Conservation (phyloP, 2,329 filamentous ascomycete genomes). For the Colletotrichum higginsianum region DNA sequence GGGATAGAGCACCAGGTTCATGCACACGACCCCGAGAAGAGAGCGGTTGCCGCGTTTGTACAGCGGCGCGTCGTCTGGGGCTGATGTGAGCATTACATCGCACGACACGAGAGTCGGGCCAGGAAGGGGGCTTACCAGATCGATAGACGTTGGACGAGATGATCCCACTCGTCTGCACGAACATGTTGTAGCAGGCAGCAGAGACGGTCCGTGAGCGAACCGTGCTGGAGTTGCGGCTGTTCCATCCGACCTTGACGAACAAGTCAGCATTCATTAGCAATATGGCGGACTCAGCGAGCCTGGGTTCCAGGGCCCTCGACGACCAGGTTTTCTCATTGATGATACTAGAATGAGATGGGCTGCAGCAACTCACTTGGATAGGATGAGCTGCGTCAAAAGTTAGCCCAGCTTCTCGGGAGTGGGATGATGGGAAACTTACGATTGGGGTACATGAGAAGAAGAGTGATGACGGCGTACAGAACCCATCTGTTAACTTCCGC, state of each 20-base stretch:
- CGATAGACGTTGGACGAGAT: slow-evolving; percentile 59
- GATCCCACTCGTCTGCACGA: slow-evolving; percentile 59
- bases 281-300: background rate
- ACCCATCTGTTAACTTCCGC: slow-evolving; percentile 51
- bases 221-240: slow-evolving; percentile 70
- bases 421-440: slow-evolving; percentile 40
- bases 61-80: slow-evolving; percentile 57
- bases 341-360: background rate
- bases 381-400: slow-evolving; percentile 55
- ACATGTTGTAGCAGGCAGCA: slow-evolving; percentile 75
- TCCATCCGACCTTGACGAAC: slow-evolving; percentile 55
- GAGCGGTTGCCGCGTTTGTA: slow-evolving; percentile 70
- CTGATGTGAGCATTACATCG: slow-evolving; percentile 52
- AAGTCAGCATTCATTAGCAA: background rate
- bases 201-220: slow-evolving; percentile 75
- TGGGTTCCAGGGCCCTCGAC: background rate
- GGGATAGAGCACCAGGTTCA: slow-evolving; percentile 51
- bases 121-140: slow-evolving; percentile 45
- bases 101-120: background rate
- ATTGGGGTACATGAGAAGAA: slow-evolving; percentile 54
- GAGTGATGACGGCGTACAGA: slow-evolving; percentile 52
- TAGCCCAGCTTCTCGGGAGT: slow-evolving; percentile 54
- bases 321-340: background rate
- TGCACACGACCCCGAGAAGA: slow-evolving; percentile 63
- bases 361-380: slow-evolving; percentile 50